These are phyloP conservation scores for Cairneyella variabilis DNA, from an alignment of 495 filamentous ascomycete genomes.

Conservation along the genomic window DNA sequence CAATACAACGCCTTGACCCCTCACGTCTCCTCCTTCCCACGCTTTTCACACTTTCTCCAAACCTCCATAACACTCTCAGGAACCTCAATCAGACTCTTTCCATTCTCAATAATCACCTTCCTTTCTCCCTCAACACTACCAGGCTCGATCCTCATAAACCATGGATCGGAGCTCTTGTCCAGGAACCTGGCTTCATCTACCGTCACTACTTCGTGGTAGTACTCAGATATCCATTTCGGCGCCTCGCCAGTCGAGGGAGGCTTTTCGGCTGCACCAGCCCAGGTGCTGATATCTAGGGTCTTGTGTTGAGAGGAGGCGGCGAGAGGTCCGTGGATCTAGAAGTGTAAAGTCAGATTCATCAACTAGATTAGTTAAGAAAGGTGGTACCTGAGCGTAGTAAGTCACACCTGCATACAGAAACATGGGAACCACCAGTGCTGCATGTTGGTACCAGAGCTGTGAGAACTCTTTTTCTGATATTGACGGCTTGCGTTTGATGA, in stretches of 20 bases:
- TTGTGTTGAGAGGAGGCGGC: background rate
- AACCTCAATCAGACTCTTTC: constrained; percentile 4
- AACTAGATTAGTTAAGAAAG: background rate
- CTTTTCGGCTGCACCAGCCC: background rate
- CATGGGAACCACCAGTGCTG: background rate
- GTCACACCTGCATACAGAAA: background rate
- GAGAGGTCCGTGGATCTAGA: background rate
- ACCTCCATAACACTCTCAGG: background rate
- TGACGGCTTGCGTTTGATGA: background rate
- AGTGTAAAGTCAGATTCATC: background rate
- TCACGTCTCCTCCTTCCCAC: too few relatives aligned
- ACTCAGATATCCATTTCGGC: background rate
- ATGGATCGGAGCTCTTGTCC: background rate
- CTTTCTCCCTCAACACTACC: constrained; percentile 3
- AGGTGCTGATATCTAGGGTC: background rate
- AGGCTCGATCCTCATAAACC: background rate
- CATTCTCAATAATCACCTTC: constrained; percentile 8
- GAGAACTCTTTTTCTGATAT: constrained; percentile 3
- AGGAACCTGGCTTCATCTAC: constrained; percentile 4
- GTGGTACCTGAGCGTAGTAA: constrained; percentile 1
- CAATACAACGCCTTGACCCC: too few relatives aligned
- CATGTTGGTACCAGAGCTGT: constrained; percentile 5
- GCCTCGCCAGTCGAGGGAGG: background rate
- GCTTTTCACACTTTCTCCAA: too few relatives aligned
- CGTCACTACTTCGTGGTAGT: constrained; percentile 2